These are phyloP conservation scores for Psidium friedrichsthalianum DNA, from an alignment of 345 rosid genomes.

Conservation along the genomic window DNA sequence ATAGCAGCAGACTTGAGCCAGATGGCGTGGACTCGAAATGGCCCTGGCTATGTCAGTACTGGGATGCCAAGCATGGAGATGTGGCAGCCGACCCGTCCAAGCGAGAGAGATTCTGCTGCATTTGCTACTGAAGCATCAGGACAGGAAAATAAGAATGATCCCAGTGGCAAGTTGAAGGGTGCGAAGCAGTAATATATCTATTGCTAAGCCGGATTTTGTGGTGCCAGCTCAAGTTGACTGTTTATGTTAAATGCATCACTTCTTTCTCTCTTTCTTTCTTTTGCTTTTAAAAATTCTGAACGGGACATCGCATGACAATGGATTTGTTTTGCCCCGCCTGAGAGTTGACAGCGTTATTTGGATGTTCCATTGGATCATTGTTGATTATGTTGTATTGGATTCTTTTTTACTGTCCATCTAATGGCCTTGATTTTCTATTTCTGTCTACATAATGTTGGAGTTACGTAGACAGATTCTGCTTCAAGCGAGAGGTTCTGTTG, in stretches of 20 bases:
- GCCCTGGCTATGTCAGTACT: slow-evolving; percentile 34
- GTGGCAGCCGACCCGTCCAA: slow-evolving; percentile 5
- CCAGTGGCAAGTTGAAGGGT: neutral
- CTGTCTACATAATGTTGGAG: too few relatives aligned
- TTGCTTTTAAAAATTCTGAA: too few relatives aligned
- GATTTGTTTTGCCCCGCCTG: too few relatives aligned
- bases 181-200: neutral
- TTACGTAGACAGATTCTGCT: neutral
- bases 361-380: too few relatives aligned
- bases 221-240: neutral
- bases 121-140: neutral
- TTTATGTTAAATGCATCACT: neutral
- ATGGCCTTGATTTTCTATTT: too few relatives aligned
- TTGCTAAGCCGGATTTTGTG: neutral
- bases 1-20: slow-evolving; percentile 78
- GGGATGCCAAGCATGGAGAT: slow-evolving; percentile 1
- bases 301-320: too few relatives aligned
- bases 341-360: too few relatives aligned
- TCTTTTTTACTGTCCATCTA: too few relatives aligned
- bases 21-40: slow-evolving; percentile 79
- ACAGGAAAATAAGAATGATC: neutral
- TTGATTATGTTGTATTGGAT: too few relatives aligned
- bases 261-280: neutral
- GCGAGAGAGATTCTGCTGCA: slow-evolving; percentile 2
- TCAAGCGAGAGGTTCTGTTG: slow-evolving; percentile 13